Conservation (phyloP, 805 yeast genomes). For the Schwanniomyces vanrijiae region DNA sequence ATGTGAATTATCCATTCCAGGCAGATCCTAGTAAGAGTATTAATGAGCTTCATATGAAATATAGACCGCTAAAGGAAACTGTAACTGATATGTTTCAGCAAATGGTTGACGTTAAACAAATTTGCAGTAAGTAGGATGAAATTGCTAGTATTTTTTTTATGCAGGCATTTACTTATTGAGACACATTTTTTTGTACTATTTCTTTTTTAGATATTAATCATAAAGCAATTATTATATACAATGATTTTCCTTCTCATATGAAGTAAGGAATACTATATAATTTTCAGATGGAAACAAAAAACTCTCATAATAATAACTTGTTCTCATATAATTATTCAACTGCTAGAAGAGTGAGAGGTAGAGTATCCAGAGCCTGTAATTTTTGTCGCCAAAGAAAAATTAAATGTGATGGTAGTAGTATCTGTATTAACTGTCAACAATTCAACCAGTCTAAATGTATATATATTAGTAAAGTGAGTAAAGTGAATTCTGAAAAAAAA, state of each 20-base stretch:
- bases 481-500: conserved; percentile 10
- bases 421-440: conserved; percentile 42
- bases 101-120: conserved; percentile 4
- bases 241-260: too few species aligned
- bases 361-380: conserved; percentile 41
- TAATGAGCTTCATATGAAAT: conserved; percentile 4
- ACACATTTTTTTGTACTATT: too few species aligned
- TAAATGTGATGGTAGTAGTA: conserved; percentile 48
- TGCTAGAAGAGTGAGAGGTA: conserved; percentile 1
- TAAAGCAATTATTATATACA: too few species aligned
- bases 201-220: too few species aligned
- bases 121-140: too few species aligned
- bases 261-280: too few species aligned
- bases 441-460: conserved; percentile 30
- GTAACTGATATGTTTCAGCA: conserved; percentile 5
- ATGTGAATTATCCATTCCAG: not conserved
- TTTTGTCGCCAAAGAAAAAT: conserved; percentile 49
- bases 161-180: too few species aligned
- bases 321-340: too few species aligned
- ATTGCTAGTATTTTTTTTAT: too few species aligned
- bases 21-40: conserved; percentile 3
- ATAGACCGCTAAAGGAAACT: conserved; percentile 5
- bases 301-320: too few species aligned
- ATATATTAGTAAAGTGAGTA: too few species aligned
- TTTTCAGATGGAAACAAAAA: too few species aligned